Base-by-base conservation (phyloP, 148 eudicot genomes). In the Nyssa sinensis region DNA sequence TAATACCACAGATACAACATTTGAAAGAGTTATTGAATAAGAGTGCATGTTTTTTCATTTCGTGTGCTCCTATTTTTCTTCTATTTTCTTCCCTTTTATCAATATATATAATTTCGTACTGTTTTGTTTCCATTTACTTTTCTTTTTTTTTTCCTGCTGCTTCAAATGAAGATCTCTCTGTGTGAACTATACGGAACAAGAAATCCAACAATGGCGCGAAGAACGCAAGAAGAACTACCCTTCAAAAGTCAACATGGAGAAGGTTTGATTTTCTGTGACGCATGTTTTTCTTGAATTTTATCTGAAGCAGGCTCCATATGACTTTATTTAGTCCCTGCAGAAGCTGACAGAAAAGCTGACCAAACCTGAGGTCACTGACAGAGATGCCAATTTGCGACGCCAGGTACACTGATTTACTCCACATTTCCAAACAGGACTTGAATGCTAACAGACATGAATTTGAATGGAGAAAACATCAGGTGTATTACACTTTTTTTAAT, bases 171-270 rank as follows among this genome's bases (percentile, higher is more conserved):
- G 98, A 83, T 74, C 90, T 21, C 89, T 88, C 37, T 24, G 78
- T 69, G 33, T 80, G 70, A 77, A 76, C 75, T 94, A 94, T 81
- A 83, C 96, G 24, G 88, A 84, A 33, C 81, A 89, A 79, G 98
- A 94, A 80, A 84, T 94, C 68, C 83, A 82, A 72, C 89, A 87
- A 76, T 94, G 98, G 98, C 92, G 96, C 62, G 96, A 90, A 83
- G 93, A 77, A 70, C 95, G 98, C 69, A 90, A 73, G 81, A 92
- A 87, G 79, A 83, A 92, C 82, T 84, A 80, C 71, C 98, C 98
- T 74, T 87, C 93, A 62, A 82, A 78, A 62, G 72, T 69, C 74
- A 88, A 85, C 44, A 51, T 81, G 51, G 81, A 86, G 72, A 90
- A 94, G 97, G 98, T 92, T 81, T 49, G 59, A 16, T 35, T 37